These are phyloP conservation scores for Cytospora chrysosperma DNA, from an alignment of 2,329 filamentous ascomycete genomes.

Conservation along the genomic window DNA sequence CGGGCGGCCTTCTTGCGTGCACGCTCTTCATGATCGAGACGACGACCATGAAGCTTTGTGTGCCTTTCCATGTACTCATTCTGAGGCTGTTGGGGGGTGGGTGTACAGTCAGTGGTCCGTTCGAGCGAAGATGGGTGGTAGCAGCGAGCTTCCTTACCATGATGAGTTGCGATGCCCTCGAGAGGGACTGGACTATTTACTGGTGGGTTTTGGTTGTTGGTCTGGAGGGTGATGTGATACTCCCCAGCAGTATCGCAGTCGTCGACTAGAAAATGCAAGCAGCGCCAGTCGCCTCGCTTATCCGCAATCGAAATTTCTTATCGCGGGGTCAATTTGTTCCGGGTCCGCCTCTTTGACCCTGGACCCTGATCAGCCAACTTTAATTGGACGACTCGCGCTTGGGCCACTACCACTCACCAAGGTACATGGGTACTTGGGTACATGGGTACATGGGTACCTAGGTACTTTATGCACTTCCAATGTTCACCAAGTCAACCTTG, in stretches of 20 bases:
- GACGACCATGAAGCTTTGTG: neutral
- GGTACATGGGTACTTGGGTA: neutral
- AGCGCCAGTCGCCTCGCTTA: neutral
- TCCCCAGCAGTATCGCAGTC: neutral
- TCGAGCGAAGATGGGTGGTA: slow-evolving; percentile 30
- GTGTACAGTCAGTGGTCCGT: slow-evolving; percentile 6
- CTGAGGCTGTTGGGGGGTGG: slow-evolving; percentile 34
- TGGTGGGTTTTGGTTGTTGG: neutral
- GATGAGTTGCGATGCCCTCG: slow-evolving; percentile 13
- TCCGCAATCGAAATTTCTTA: neutral
- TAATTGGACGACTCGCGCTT: neutral
- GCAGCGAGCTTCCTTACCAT: slow-evolving; percentile 15
- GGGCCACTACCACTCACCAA: neutral
- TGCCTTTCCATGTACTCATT: neutral
- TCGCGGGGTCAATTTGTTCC: neutral
- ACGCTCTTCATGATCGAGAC: slow-evolving; percentile 80
- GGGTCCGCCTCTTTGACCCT: neutral
- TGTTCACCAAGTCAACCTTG: no score
- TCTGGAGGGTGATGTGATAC: neutral
- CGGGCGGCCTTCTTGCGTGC: slow-evolving; percentile 82
- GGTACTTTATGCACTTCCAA: no score
- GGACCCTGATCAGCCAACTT: neutral
- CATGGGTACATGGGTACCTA: no score
- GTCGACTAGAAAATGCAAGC: neutral
- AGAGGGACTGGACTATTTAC: slow-evolving; percentile 17